Base-by-base conservation (phyloP, 2,329 filamentous ascomycete genomes). In the Aquanectria penicillioides region DNA sequence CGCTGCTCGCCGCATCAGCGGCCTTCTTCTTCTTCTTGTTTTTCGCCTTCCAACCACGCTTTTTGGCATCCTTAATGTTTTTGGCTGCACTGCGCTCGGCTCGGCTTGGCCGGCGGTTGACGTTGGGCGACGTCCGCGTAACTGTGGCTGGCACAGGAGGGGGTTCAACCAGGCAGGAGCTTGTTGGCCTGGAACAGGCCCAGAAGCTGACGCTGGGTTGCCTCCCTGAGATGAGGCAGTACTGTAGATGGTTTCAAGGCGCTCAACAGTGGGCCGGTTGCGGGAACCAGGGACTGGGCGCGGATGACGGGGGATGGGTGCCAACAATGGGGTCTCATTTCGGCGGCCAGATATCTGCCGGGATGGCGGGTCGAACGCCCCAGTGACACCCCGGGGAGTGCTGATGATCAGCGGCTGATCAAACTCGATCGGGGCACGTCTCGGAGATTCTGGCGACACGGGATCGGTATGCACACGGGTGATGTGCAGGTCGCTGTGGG, bases 341-440 rank as follows among this genome's bases (percentile, higher is more conserved):
- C 71, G 71, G 11, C 68, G 70, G 12, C 69, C 66, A n/a, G 74
- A 73, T 15, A 68, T 68, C 25, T 69, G 72, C 10, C 74, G 73
- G 6, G 67, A 68, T 2, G 81, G 80, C 2, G 74, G 66, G 55
- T 87, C 84, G 61, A 80, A 85, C 1, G 80, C 83, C 3, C 85
- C 85, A 0, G 78, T 75, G 8, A 87, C 78, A 13, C 85, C 85
- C 9, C 74, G 79, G 1, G 85, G 85, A 4, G 85, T 87, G 71
- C 85, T 87, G 70, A 88, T 86, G 51, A 87, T 87, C 22, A 87
- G 76, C 4, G 85, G 84, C 50, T 82, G 80, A 31, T 86, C 83
- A 22, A 82, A 67, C 15, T 71, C 68, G 29, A 59, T 59, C 10
- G 53, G 59, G 17, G 51, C 47, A 22, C 44, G 59, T 18, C 57